Evolutionary conservation across 2,329 filamentous ascomycete species (phyloP).

Genomic region (Aspergillus hortae): DNA sequence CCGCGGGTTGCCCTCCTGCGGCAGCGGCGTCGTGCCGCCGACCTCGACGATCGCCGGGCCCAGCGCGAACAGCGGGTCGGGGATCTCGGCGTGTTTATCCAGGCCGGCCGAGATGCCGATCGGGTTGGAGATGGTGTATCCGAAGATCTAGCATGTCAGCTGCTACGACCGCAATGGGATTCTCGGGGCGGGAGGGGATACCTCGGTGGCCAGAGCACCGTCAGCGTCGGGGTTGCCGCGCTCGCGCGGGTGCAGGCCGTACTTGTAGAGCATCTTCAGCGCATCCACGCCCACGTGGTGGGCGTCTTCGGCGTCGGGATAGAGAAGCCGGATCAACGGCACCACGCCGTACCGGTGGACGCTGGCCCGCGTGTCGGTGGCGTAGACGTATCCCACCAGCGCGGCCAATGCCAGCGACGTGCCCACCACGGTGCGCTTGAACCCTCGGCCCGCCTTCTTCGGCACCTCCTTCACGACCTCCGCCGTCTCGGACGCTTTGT

Average conservation of each 20-base stretch:
- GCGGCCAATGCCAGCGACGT: conserved; percentile 51
- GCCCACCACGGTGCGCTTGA: conserved; percentile 37
- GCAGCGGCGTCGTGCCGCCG: conserved; percentile 81
- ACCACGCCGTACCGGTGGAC: conserved; percentile 65
- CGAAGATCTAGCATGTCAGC: conserved; percentile 59
- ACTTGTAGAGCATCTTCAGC: conserved; percentile 68
- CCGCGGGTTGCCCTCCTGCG: conserved; percentile 82
- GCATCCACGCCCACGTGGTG: conserved; percentile 73
- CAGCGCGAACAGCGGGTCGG: conserved; percentile 76
- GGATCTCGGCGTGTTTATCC: conserved; percentile 90
- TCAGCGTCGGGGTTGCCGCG: conserved; percentile 58
- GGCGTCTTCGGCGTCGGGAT: conserved; percentile 69
- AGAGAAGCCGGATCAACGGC: conserved; percentile 40
- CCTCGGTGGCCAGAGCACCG: conserved; percentile 54
- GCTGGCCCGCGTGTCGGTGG: conserved; percentile 71
- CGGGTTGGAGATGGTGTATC: conserved; percentile 73
- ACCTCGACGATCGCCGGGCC: conserved; percentile 88
- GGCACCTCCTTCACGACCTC: conserved; percentile 23
- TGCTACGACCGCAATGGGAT: too few relatives aligned
- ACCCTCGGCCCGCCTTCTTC: conserved; percentile 26
- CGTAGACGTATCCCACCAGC: conserved; percentile 59
- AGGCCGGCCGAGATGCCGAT: conserved; percentile 93
- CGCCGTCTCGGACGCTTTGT: conserved; percentile 10
- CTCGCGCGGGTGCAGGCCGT: conserved; percentile 79
- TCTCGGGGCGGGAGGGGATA: conserved; percentile 9